These are phyloP conservation scores for Drosera spatulata DNA, from an alignment of 179 eudicot species.

Conservation along the genomic window DNA sequence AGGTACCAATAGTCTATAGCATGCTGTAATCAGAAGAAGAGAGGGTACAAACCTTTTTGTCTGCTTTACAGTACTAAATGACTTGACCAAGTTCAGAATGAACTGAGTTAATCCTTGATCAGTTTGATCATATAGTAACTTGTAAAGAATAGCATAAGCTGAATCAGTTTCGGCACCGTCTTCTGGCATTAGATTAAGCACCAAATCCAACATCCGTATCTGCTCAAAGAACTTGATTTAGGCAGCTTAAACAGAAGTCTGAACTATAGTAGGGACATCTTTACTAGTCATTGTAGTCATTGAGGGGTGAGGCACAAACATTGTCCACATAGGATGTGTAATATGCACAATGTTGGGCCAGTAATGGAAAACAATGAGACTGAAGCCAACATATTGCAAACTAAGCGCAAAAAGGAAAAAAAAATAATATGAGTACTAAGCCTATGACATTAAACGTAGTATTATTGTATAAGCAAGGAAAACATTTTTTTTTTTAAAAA, in stretches of 20 bases:
- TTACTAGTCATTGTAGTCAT: too few species aligned
- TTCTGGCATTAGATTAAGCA: conserved; percentile 77
- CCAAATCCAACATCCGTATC: conserved; percentile 88
- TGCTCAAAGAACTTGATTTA: conserved; percentile 21
- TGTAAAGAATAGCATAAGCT: conserved; percentile 80
- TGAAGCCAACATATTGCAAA: too few species aligned
- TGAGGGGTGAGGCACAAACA: too few species aligned
- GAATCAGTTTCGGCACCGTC: conserved; percentile 80
- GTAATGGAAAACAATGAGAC: too few species aligned
- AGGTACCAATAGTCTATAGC: too few species aligned
- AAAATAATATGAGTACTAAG: too few species aligned
- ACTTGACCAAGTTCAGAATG: conserved; percentile 67
- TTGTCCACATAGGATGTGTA: too few species aligned
- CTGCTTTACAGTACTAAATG: conserved; percentile 83
- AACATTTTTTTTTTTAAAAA: too few species aligned
- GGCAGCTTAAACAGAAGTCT: not conserved
- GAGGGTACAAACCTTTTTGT: conserved; percentile 56
- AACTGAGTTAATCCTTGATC: conserved; percentile 95
- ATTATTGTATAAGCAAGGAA: too few species aligned
- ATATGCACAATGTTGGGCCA: too few species aligned
- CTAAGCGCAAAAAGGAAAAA: too few species aligned
- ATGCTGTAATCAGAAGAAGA: not conserved
- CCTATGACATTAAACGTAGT: too few species aligned
- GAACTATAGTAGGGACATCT: not conserved
- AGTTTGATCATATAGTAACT: conserved; percentile 97